Evolutionary conservation across 192 early-diverging fungal genomes (phyloP), one percentile per base, ranked within the genome.

Genomic region (Umbelopsis sp.): DNA sequence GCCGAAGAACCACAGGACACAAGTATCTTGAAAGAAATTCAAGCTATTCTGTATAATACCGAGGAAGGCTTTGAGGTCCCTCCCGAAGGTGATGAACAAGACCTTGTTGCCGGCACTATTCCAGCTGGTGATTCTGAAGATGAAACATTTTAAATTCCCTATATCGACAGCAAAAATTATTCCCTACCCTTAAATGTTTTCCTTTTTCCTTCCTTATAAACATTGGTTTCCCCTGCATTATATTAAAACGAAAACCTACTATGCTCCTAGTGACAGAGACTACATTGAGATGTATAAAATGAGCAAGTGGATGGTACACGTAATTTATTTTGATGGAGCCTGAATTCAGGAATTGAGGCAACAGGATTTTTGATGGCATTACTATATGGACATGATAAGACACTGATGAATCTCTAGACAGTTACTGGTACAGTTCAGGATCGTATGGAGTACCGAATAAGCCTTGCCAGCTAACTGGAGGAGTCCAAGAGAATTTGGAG

Each of bases 1-100:
- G 79, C 70, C 20, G 79, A 83, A 17, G 87, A 41, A 41, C 38
- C 85, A 0, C 81, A 83, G 29, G 70, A 79, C 17, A 11, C 44
- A 17, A 72, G 75, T 25, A 77, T 93, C 71, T 83, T 93, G 72
- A 91, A 91, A 71, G 85, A 94, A 7, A 90, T 98, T 72, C 91
- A 95, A 74, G 79, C 74, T 47, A 94, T 99, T 74, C 88, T 99
- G 83, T 99, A 99, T 81, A 96, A 90, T 82, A 94, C 89, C 70
- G 90, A 90, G 59, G 93, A 94, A 31, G 93, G 93, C 12, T 94
- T 94, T 79, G 93, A 93, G 73, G 85, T 91, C 36, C 86, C 86
- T 65, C 88, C 88, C n/a, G 89, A 89, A 65, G 72, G 52, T 31
- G 69, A 75, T 29, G 77, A 77, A 20, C 74, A 80, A 50, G 84